Evolutionary conservation across 257 asterid genomes (phyloP).

Genomic region (Anisodus tanguticus): DNA sequence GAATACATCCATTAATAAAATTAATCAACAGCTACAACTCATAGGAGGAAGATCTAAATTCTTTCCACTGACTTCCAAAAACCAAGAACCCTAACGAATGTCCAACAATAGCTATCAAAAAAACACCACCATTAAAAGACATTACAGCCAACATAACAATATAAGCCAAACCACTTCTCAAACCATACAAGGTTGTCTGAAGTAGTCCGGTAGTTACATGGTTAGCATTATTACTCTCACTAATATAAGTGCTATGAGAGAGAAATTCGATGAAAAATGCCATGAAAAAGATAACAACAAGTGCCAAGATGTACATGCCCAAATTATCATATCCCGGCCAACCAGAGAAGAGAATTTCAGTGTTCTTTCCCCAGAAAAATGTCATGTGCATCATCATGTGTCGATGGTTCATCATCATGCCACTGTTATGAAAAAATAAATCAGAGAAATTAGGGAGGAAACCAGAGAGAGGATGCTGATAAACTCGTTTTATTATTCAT

Average conservation of each 20-base stretch:
- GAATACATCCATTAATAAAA: too few species aligned
- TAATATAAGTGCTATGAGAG: slow-evolving; percentile 49
- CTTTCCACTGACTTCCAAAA: too few species aligned
- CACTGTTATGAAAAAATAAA: not conserved
- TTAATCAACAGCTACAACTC: too few species aligned
- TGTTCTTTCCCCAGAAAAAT: slow-evolving; percentile 81
- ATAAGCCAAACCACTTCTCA: slow-evolving; percentile 63
- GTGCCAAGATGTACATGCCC: slow-evolving; percentile 68
- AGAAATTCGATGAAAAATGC: slow-evolving; percentile 65
- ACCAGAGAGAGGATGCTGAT: too few species aligned
- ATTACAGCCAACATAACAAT: slow-evolving; percentile 81
- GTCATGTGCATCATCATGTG: slow-evolving; percentile 95
- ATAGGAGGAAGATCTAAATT: too few species aligned
- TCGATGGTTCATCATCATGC: slow-evolving; percentile 37
- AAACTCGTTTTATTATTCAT: too few species aligned
- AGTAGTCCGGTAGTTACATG: slow-evolving; percentile 45
- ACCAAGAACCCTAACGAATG: too few species aligned
- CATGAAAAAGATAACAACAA: slow-evolving; percentile 49
- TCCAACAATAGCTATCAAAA: slow-evolving; percentile 63
- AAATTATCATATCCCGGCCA: slow-evolving; percentile 71
- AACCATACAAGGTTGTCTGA: slow-evolving; percentile 55
- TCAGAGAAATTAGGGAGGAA: too few species aligned
- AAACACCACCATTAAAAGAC: slow-evolving; percentile 79
- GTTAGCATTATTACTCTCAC: slow-evolving; percentile 25
- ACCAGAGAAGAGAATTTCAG: slow-evolving; percentile 69